Evolutionary conservation across 495 filamentous ascomycete genomes (phyloP).

Genomic region (Trichodelitschia bisporula): DNA sequence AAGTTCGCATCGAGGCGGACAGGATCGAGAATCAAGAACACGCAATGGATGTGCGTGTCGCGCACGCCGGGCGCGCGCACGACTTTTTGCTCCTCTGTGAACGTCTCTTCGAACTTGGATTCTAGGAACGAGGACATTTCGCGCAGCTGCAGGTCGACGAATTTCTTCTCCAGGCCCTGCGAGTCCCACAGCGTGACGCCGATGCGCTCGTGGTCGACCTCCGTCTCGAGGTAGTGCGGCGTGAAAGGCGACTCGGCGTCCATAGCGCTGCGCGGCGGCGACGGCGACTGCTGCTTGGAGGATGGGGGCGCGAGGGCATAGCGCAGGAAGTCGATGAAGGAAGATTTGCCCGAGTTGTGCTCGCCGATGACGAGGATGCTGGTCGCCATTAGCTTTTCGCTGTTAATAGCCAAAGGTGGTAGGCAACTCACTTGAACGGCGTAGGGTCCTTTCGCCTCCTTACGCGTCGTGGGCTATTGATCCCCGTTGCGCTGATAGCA

Average conservation of each 20-base stretch:
- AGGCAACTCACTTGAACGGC: slow-evolving; percentile 78
- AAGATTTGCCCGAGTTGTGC: slow-evolving; percentile 78
- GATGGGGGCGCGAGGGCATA: slow-evolving; percentile 54
- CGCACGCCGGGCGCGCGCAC: slow-evolving; percentile 74
- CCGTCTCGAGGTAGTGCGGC: slow-evolving; percentile 77
- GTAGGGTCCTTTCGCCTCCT: slow-evolving; percentile 90
- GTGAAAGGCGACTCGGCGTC: slow-evolving; percentile 30
- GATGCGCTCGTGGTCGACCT: slow-evolving; percentile 77
- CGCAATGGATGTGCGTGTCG: slow-evolving; percentile 94
- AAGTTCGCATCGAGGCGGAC: slow-evolving; percentile 65
- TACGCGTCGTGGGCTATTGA: slow-evolving; percentile 84
- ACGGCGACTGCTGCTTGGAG: slow-evolving; percentile 18
- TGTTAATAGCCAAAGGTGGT: too few relatives aligned
- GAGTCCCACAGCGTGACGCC: slow-evolving; percentile 94
- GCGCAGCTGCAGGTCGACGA: slow-evolving; percentile 80
- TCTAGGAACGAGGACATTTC: slow-evolving; percentile 82
- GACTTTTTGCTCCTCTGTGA: slow-evolving; percentile 94
- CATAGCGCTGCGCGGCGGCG: slow-evolving; percentile 13
- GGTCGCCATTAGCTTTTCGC: too few relatives aligned
- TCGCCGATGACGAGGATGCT: slow-evolving; percentile 84
- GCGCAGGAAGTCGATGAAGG: slow-evolving; percentile 87
- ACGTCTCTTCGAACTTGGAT: slow-evolving; percentile 95
- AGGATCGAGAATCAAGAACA: slow-evolving; percentile 81
- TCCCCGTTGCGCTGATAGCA: slow-evolving; percentile 42
- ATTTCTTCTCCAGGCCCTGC: slow-evolving; percentile 71